Percentiles rank a stretch among this genome's conserved stretches.
Conservation (phyloP, 2,329 filamentous ascomycete genomes). For the Myriangium duriaei region DNA sequence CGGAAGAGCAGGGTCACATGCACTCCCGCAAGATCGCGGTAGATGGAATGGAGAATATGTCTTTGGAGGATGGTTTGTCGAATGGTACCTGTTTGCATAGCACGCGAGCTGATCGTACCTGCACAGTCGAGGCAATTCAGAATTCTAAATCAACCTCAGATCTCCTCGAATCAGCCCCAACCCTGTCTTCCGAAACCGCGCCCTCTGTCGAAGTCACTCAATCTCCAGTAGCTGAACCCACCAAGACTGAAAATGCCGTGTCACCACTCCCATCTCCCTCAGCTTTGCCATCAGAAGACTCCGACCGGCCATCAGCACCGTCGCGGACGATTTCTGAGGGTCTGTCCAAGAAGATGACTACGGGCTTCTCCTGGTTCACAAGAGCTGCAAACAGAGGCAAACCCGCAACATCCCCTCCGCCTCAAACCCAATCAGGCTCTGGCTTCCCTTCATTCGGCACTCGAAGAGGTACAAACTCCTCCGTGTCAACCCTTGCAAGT, state of each 20-base stretch:
- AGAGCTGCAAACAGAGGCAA: slow-evolving; percentile 45
- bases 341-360: slow-evolving; percentile 57
- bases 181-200: slow-evolving; percentile 1
- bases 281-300: slow-evolving; percentile 3
- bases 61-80: slow-evolving; percentile 4
- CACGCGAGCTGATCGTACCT: slow-evolving; percentile 2
- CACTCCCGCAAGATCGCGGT: slow-evolving; percentile 7
- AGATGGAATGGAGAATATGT: slow-evolving; percentile 4
- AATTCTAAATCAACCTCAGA: not conserved
- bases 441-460: slow-evolving; percentile 16
- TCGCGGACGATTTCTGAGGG: slow-evolving; percentile 8
- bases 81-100: not conserved
- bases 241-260: slow-evolving; percentile 5
- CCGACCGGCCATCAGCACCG: slow-evolving; percentile 4
- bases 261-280: slow-evolving; percentile 1
- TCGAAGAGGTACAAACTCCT: slow-evolving; percentile 66
- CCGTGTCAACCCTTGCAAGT: slow-evolving; percentile 64
- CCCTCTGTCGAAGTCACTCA: not conserved
- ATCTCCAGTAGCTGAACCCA: slow-evolving; percentile 2
- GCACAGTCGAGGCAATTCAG: slow-evolving; percentile 1
- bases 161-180: slow-evolving; percentile 4
- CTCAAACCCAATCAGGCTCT: slow-evolving; percentile 16
- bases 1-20: slow-evolving; percentile 1
- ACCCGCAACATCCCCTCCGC: slow-evolving; percentile 43
- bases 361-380: slow-evolving; percentile 78